Percentiles rank a stretch among this genome's conserved stretches.
Evolutionary conservation across 768 basidiomycete species (phyloP).

Genomic region (Boletus rubescentipes): DNA sequence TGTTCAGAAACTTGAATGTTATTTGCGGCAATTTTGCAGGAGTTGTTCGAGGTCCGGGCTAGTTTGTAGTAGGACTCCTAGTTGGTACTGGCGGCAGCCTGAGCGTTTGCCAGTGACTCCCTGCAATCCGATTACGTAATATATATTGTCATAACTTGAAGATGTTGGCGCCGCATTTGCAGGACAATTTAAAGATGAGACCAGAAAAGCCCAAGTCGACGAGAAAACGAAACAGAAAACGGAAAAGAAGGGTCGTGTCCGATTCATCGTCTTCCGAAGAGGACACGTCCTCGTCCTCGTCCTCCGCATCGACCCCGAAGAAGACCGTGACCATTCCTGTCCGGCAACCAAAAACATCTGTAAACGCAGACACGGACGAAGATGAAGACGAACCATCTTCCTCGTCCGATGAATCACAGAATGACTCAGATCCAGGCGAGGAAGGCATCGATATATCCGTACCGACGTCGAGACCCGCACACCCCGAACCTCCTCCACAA

Average conservation of each 20-base stretch:
- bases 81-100: too few relatives aligned
- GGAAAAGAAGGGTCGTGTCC: conserved; percentile 50
- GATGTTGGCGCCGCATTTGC: too few relatives aligned
- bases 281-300: conserved; percentile 20
- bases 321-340: conserved; percentile 11
- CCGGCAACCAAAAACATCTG: conserved; percentile 3
- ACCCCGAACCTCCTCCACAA: conserved; percentile 1
- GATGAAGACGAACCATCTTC: conserved; percentile 12
- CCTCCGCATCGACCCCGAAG: conserved; percentile 12
- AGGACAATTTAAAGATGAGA: conserved; percentile 14
- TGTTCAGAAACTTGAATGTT: too few relatives aligned
- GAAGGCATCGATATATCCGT: background rate
- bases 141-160: too few relatives aligned
- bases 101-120: too few relatives aligned
- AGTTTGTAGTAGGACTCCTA: too few relatives aligned
- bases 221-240: conserved; percentile 51
- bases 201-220: conserved; percentile 33
- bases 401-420: conserved; percentile 17
- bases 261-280: conserved; percentile 43
- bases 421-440: conserved; percentile 2
- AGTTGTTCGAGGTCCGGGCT: too few relatives aligned
- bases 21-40: too few relatives aligned
- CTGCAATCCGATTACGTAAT: too few relatives aligned
- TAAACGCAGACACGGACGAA: conserved; percentile 1
- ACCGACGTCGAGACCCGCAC: background rate